These are phyloP conservation scores for Adansonia gregorii DNA, from an alignment of 441 rosid species.

Conservation along the genomic window DNA sequence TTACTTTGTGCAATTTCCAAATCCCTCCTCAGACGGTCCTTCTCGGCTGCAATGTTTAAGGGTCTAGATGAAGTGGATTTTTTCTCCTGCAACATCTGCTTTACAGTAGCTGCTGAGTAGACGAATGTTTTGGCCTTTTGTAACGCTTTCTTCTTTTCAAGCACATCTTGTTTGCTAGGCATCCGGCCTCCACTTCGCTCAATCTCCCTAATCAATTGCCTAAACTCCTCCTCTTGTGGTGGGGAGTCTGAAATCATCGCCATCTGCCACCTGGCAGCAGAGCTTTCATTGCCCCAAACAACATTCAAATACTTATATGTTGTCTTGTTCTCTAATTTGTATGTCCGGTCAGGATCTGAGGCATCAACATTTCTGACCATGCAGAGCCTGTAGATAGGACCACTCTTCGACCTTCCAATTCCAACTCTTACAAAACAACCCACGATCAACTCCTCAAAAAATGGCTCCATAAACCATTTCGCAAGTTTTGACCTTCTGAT, in stretches of 20 bases:
- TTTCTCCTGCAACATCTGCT: constrained; percentile 97
- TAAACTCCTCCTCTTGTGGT: constrained; percentile 90
- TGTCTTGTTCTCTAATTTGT: constrained; percentile 82
- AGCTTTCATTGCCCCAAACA: constrained; percentile 81
- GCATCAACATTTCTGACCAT: constrained; percentile 90
- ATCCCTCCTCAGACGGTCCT: constrained; percentile 86
- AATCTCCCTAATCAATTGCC: constrained; percentile 83
- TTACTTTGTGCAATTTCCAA: constrained; percentile 72
- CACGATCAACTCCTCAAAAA: constrained; percentile 93
- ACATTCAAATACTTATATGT: constrained; percentile 84
- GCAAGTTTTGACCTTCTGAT: constrained; percentile 89
- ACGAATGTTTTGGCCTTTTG: constrained; percentile 67
- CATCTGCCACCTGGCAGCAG: constrained; percentile 99
- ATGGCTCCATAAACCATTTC: constrained; percentile 98
- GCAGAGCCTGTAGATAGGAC: constrained; percentile 86
- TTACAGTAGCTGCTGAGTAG: constrained; percentile 90
- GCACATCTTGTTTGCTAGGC: constrained; percentile 80
- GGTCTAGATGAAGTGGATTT: constrained; percentile 85
- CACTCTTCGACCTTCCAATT: constrained; percentile 75
- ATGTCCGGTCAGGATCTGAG: constrained; percentile 70
- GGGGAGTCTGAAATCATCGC: constrained; percentile 94
- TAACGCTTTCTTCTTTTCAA: constrained; percentile 85
- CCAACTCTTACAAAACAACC: constrained; percentile 97
- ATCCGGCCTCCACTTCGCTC: constrained; percentile 80
- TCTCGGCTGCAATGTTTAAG: constrained; percentile 88